Evolutionary conservation across 805 yeast species (phyloP), one percentile per base, ranked within the genome.

Genomic region (Kuraishia hungarica): DNA sequence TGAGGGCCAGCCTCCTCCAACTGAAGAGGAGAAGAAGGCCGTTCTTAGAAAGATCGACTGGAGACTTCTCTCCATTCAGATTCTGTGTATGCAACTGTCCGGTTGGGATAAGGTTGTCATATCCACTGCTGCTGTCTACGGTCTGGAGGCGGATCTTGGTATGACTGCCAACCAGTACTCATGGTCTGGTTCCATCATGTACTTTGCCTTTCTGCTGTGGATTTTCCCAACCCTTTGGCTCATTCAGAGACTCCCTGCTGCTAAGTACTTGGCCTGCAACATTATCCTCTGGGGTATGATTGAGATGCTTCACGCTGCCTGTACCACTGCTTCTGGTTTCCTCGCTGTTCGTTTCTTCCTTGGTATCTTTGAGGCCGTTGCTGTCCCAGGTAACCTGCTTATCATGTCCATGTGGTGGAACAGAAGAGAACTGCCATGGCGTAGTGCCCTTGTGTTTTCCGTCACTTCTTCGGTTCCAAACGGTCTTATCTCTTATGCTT

Each of bases 141-240:
- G 80, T 11, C 58, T 79, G 50, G 67, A 68, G 52, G 59, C 59
- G 13, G 80, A 75, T 60, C 67, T 66, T 23, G 55, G 71, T 26
- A 67, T 79, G 19, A 58, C 57, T n/a, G 79, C 81, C 6, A 69
- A 69, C 55, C 68, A 74, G 63, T 76, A 80, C 61, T 66, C 80
- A 52, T 80, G 87, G 84, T 67, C 77, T n/a, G 81, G 85, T n/a
- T 74, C 85, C 1, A 76, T 82, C 8, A 83, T 83, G 59, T 83
- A 83, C 62, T 65, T 86, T 48, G 92, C 89, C 1, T 87, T 86
- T 64, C 65, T 86, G 51, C 73, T 72, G 17, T 81, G 80, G 61
- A 84, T 82, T 59, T 69, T 79, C 53, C 85, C 86, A 1, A 76
- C 80, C 51, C 69, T 59, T 50, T 60, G 64, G 39, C 21, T 67